Evolutionary conservation across 2,329 filamentous ascomycete species (phyloP).

Genomic region (Penicillium hordei): DNA sequence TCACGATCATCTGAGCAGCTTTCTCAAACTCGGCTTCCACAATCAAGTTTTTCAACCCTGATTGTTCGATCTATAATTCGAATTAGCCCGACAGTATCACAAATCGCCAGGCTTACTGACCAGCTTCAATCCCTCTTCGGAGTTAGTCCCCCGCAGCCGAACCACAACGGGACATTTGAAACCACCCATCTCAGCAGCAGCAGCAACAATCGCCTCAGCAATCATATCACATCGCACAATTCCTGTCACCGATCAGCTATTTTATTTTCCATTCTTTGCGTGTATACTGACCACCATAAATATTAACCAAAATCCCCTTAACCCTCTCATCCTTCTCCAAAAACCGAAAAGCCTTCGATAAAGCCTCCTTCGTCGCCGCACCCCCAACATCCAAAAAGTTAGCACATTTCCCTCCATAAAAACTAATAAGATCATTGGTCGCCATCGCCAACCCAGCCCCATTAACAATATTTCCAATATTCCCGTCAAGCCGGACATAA

Average conservation of each 20-base stretch:
- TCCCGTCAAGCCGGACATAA: constrained; percentile 33
- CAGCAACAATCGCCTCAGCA: constrained; percentile 50
- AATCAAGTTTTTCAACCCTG: constrained; percentile 36
- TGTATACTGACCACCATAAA: constrained; percentile 41
- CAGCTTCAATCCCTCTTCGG: constrained; percentile 42
- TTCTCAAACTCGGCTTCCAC: constrained; percentile 45
- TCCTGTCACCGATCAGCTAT: constrained; percentile 32
- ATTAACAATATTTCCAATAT: constrained; percentile 38
- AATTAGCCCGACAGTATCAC: background rate
- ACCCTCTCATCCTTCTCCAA: constrained; percentile 25
- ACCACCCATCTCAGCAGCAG: constrained; percentile 39
- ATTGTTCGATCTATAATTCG: constrained; percentile 35
- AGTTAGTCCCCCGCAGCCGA: constrained; percentile 51
- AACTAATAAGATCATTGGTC: constrained; percentile 33
- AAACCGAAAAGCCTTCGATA: constrained; percentile 32
- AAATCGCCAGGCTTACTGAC: constrained; percentile 29
- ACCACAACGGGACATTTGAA: constrained; percentile 49
- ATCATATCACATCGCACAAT: constrained; percentile 55
- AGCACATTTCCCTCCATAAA: constrained; percentile 31
- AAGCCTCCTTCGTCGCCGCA: constrained; percentile 29
- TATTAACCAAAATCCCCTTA: constrained; percentile 55
- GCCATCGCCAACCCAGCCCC: constrained; percentile 40
- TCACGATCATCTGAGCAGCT: constrained; percentile 31
- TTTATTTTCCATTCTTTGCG: no score
- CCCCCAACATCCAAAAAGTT: constrained; percentile 38